Conservation (phyloP, 805 yeast genomes). For the Candida parachauliodes region DNA sequence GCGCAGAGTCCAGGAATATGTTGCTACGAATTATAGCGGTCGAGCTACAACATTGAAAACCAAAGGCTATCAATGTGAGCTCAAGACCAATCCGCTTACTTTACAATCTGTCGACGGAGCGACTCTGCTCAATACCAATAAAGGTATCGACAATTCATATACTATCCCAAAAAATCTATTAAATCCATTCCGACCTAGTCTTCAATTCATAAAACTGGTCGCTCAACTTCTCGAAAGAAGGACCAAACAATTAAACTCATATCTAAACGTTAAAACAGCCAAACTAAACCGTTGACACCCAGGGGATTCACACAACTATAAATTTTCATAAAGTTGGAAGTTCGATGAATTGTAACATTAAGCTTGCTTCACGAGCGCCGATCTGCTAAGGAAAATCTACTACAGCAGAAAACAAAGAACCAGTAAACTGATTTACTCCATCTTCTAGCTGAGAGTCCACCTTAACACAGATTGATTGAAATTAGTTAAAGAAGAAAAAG, state of each 20-base stretch:
- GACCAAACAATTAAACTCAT: conserved; percentile 28
- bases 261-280: conserved; percentile 20
- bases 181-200: conserved; percentile 18
- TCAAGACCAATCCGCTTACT: conserved; percentile 64
- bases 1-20: conserved; percentile 99
- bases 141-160: conserved; percentile 13
- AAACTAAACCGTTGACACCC: conserved; percentile 10
- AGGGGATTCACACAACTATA: conserved; percentile 2
- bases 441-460: conserved; percentile 37
- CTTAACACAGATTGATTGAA: conserved; percentile 52
- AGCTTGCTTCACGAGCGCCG: conserved; percentile 75
- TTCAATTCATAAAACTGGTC: conserved; percentile 17
- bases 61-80: conserved; percentile 36
- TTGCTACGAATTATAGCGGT: conserved; percentile 70
- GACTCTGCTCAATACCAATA: conserved; percentile 62
- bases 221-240: conserved; percentile 50
- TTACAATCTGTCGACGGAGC: conserved; percentile 99
- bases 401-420: conserved; percentile 28
- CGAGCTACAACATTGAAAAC: conserved; percentile 46
- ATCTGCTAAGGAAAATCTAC: conserved; percentile 46
- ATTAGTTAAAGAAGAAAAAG: conserved; percentile 16
- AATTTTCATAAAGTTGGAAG: conserved; percentile 4
- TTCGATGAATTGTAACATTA: conserved; percentile 14
- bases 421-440: conserved; percentile 25
- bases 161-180: conserved; percentile 9